These are phyloP conservation scores for Aspergillus hortae DNA, from an alignment of 2,329 filamentous ascomycete species.

Conservation along the genomic window DNA sequence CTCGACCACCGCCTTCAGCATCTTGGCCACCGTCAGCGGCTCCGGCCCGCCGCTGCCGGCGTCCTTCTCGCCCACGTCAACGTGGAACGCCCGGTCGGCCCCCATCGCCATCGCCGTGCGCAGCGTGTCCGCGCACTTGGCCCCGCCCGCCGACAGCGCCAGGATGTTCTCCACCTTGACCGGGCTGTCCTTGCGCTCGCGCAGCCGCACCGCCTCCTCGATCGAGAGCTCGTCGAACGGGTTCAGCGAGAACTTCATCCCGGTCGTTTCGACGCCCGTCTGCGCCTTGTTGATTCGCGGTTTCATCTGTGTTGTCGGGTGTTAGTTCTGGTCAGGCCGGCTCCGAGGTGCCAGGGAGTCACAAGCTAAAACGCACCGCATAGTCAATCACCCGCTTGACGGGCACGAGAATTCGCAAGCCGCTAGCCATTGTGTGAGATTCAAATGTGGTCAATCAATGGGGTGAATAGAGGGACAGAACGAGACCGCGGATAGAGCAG, in stretches of 20 bases:
- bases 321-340: not conserved
- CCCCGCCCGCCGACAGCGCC: slow-evolving; percentile 79
- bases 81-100: slow-evolving; percentile 85
- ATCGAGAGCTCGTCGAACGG: slow-evolving; percentile 98
- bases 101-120: slow-evolving; percentile 99
- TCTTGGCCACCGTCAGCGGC: slow-evolving; percentile 87
- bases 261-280: slow-evolving; percentile 86
- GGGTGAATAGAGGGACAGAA: slow-evolving; percentile 8
- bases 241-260: slow-evolving; percentile 98
- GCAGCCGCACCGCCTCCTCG: slow-evolving; percentile 91
- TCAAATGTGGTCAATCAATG: slow-evolving; percentile 1
- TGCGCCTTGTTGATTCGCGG: slow-evolving; percentile 66
- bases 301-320: slow-evolving; percentile 49
- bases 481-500: not conserved
- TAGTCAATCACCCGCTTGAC: slow-evolving; percentile 85
- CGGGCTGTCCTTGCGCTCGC: slow-evolving; percentile 70
- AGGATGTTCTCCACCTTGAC: slow-evolving; percentile 86
- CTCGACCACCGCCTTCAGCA: slow-evolving; percentile 75
- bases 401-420: slow-evolving; percentile 71
- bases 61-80: slow-evolving; percentile 67
- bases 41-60: slow-evolving; percentile 64
- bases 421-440: slow-evolving; percentile 40
- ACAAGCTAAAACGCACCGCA: slow-evolving; percentile 56
- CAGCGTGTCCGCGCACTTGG: slow-evolving; percentile 83
- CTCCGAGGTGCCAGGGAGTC: not conserved